These are phyloP conservation scores for Seminavis robusta DNA, from an alignment of 108 stramenopile species.

Conservation along the genomic window DNA sequence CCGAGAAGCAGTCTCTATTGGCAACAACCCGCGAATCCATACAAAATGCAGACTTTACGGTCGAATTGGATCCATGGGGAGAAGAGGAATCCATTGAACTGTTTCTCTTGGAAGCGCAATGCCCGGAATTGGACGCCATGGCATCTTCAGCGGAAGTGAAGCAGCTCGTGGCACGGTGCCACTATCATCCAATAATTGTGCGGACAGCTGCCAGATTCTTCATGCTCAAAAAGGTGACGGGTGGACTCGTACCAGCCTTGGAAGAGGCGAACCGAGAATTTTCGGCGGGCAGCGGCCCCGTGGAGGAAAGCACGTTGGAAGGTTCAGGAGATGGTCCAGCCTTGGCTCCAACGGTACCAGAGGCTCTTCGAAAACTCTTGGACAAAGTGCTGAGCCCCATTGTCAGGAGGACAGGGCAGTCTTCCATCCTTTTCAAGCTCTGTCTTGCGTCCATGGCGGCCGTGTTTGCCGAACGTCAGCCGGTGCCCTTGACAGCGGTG, in stretches of 20 bases:
- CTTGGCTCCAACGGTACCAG: no score
- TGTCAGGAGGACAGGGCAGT: background rate
- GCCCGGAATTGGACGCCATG: constrained; percentile 21
- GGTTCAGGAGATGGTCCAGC: no score
- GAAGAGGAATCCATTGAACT: constrained; percentile 46
- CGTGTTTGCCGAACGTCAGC: constrained; percentile 20
- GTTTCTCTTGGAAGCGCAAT: constrained; percentile 39
- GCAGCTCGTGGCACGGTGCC: constrained; percentile 14
- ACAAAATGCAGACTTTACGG: constrained; percentile 11
- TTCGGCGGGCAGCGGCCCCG: no score
- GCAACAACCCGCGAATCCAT: constrained; percentile 23
- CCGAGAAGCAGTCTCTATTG: constrained; percentile 28
- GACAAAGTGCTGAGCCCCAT: constrained; percentile 28
- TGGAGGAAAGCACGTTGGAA: no score
- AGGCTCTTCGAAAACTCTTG: constrained; percentile 22
- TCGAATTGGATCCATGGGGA: constrained; percentile 36
- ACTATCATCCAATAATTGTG: constrained; percentile 31
- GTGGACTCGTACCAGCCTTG: constrained; percentile 38
- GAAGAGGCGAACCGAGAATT: no score
- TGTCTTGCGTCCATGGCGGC: constrained; percentile 26
- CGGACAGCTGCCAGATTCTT: constrained; percentile 54
- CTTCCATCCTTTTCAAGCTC: constrained; percentile 23
- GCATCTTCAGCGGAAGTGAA: constrained; percentile 22
- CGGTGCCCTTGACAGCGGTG: constrained; percentile 30
- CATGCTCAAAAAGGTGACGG: constrained; percentile 48